Evolutionary conservation across 2,329 filamentous ascomycete species (phyloP).

Genomic region (Emmonsia crescens): DNA sequence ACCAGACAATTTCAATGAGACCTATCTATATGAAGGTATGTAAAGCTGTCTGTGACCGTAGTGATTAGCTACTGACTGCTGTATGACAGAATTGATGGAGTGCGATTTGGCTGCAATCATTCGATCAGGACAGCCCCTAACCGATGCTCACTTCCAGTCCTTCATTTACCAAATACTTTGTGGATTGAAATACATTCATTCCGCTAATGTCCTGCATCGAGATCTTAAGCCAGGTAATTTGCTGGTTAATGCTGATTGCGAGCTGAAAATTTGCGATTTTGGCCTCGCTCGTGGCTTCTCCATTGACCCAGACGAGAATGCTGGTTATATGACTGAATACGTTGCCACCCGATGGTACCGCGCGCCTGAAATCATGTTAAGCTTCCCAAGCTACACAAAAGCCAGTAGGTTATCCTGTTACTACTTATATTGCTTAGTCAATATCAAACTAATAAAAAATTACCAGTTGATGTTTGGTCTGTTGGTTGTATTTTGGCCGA

Average conservation of each 20-base stretch:
- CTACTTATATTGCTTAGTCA: not conserved
- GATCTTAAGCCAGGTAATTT: constrained; percentile 96
- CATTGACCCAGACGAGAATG: constrained; percentile 93
- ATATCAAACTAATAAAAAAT: not conserved
- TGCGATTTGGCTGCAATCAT: constrained; percentile 98
- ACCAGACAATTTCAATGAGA: constrained; percentile 97
- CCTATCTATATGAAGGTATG: constrained; percentile 93
- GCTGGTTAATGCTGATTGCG: constrained; percentile 96
- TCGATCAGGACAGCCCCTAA: constrained; percentile 89
- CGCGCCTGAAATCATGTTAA: constrained; percentile 98
- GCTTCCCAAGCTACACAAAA: constrained; percentile 99
- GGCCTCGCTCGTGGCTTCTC: constrained; percentile 94
- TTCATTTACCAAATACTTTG: constrained; percentile 99
- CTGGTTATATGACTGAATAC: constrained; percentile 99
- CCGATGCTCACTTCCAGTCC: constrained; percentile 97
- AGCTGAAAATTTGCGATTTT: constrained; percentile 99
- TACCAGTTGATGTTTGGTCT: constrained; percentile 91
- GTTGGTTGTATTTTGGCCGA: constrained; percentile 97
- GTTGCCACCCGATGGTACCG: constrained; percentile 98
- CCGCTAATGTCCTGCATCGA: constrained; percentile 91
- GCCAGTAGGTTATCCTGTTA: constrained; percentile 61
- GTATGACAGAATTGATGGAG: constrained; percentile 79
- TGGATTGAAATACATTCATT: constrained; percentile 98
- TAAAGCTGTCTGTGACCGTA: not conserved
- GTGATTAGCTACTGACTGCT: constrained; percentile 12